These are phyloP conservation scores for Pisolithus albus DNA, from an alignment of 768 basidiomycete species.

Conservation along the genomic window DNA sequence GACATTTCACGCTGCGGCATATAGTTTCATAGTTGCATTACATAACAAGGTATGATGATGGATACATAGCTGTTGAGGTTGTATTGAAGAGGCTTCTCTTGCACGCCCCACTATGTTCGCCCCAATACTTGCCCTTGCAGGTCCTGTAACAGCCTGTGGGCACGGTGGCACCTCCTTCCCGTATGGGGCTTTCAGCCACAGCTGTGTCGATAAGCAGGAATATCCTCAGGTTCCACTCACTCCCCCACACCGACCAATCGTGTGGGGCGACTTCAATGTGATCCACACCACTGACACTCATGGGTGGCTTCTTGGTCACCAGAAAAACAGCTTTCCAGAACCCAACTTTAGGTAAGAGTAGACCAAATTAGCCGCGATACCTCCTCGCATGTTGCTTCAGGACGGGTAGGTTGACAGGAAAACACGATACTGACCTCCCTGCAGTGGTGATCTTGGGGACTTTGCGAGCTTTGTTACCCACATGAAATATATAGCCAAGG, in stretches of 20 bases:
- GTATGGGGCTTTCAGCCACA: constrained; percentile 26
- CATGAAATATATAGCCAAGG: constrained; percentile 69
- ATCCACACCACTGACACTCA: constrained; percentile 83
- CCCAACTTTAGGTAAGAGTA: constrained; percentile 57
- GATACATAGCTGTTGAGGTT: too few species aligned
- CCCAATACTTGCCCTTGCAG: constrained; percentile 11
- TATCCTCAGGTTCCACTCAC: constrained; percentile 38
- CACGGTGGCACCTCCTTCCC: constrained; percentile 9
- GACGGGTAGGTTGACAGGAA: not conserved
- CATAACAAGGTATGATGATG: too few species aligned
- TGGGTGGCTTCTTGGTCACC: constrained; percentile 81
- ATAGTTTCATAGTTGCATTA: too few species aligned
- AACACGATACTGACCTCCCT: not conserved
- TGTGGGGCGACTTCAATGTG: constrained; percentile 88
- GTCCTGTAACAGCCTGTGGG: constrained; percentile 15
- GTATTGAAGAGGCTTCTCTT: not conserved
- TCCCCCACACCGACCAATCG: constrained; percentile 57
- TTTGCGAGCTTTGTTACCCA: constrained; percentile 78
- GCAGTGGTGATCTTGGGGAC: constrained; percentile 62
- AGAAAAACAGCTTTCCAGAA: constrained; percentile 64
- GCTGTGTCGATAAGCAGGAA: constrained; percentile 29
- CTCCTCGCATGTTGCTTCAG: not conserved
- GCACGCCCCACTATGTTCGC: constrained; percentile 5
- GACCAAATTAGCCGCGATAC: not conserved
- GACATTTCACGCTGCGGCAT: too few species aligned